A percentile compares a stretch with the other conserved stretches of the same genome.
These are phyloP conservation scores for Scheffersomyces illinoinensis DNA, from an alignment of 1,139 yeast genomes.

Conservation along the genomic window DNA sequence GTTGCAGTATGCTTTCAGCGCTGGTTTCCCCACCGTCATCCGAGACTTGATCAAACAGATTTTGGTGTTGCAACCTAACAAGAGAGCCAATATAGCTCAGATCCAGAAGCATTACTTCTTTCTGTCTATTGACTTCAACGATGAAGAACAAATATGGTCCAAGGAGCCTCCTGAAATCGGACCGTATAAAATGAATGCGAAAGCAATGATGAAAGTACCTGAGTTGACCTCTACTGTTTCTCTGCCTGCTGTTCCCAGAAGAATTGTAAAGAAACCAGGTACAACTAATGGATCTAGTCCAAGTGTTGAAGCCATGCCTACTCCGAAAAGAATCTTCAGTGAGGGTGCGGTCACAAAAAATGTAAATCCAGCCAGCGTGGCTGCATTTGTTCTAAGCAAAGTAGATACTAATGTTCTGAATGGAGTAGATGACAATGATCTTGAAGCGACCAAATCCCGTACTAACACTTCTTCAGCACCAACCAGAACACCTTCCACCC, in stretches of 20 bases:
- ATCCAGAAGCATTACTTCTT: conserved; percentile 69
- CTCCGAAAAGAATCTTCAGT: conserved; percentile 16
- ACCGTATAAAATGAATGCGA: conserved; percentile 61
- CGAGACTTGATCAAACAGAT: conserved; percentile 49
- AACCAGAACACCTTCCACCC: conserved; percentile 11
- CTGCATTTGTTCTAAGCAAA: conserved; percentile 44
- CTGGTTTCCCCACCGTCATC: conserved; percentile 48
- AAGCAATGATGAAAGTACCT: conserved; percentile 58
- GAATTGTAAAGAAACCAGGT: conserved; percentile 11
- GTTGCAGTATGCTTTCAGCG: conserved; percentile 65
- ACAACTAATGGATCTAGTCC: conserved; percentile 6
- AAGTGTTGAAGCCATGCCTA: conserved; percentile 5
- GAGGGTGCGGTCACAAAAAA: conserved; percentile 15
- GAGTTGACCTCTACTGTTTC: conserved; percentile 32
- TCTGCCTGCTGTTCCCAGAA: conserved; percentile 13
- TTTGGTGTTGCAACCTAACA: conserved; percentile 45
- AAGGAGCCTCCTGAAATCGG: conserved; percentile 71
- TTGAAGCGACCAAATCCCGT: conserved; percentile 1
- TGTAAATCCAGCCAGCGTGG: conserved; percentile 44
- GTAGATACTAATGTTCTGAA: conserved; percentile 14
- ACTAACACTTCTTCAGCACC: conserved; percentile 4
- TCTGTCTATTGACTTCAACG: conserved; percentile 62
- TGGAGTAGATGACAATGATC: conserved; percentile 12
- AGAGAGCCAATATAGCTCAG: conserved; percentile 37
- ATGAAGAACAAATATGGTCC: conserved; percentile 68